Evolutionary conservation across 2,329 filamentous ascomycete genomes (phyloP), one percentile per base, ranked within the genome.

Genomic region (Ophiosphaerella korrae): DNA sequence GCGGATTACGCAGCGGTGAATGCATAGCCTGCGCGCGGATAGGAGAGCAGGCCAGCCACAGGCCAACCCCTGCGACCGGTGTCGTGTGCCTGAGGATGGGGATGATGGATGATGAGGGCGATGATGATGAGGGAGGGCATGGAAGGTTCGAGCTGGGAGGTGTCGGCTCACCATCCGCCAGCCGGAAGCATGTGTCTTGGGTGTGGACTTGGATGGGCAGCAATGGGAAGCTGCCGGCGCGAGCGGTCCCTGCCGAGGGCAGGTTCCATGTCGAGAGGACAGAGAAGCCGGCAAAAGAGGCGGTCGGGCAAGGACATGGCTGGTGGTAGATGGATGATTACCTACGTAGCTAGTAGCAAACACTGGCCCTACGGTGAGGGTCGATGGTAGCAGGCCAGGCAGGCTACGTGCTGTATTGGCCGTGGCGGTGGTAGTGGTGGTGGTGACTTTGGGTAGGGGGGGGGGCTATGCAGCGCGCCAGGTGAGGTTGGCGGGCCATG

Each of bases 21-120:
- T 61, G 68, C 69, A 72, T 68, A 70, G 69, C 68, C 69, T 52
- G 57, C 55, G 35, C 29, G 58, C 54, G 45, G 55, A 42, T 51
- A 44, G 45, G 32, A 46, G 50, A 31, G 41, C 45, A 24, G 42
- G 42, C 42, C 53, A 67, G 62, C 60, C 60, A 63, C 62, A 54
- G 45, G 50, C 56, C 48, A 46, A 49, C 62, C 64, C 61, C 53
- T 54, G 42, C 46, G 55, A 62, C 64, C 60, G 64, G 61, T 62
- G 60, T 64, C 53, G 32, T 52, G 58, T 63, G 64, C 55, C 60
- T 67, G 51, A 55, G 51, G 50, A 51, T 40, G 32, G 51, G 46
- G 38, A 52, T 48, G 39, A 52, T 29, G 26, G 42, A 41, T 38
- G 52, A 48, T 39, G 29, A 32, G 34, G 26, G 18, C 13, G 21